A percentile compares a stretch with the other conserved stretches of the same genome.
Evolutionary conservation across 345 rosid species (phyloP).

Genomic region (Raphanus sativus): DNA sequence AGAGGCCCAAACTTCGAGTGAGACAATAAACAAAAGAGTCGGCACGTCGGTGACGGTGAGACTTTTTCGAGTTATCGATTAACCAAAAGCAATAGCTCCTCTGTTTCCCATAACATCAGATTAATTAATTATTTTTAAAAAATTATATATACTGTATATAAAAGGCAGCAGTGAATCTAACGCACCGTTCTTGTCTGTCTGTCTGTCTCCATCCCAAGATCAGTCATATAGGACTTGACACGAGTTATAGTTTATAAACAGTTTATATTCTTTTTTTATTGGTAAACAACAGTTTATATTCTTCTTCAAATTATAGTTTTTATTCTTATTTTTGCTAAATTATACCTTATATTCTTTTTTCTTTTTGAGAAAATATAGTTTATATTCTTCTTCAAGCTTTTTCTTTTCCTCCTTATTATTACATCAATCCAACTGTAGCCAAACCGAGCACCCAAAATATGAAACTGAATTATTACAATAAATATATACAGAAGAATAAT

Average conservation of each 20-base stretch:
- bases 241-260: too few relatives aligned
- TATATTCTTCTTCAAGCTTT: too few relatives aligned
- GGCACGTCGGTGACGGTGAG: constrained; percentile 38
- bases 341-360: too few relatives aligned
- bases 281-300: too few relatives aligned
- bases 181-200: not conserved
- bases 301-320: not conserved
- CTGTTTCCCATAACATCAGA: constrained; percentile 8
- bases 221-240: not conserved
- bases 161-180: not conserved
- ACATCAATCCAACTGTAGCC: not conserved
- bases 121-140: not conserved
- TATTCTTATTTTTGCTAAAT: too few relatives aligned
- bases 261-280: too few relatives aligned
- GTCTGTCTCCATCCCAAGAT: not conserved
- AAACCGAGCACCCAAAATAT: not conserved
- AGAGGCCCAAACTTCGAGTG: constrained; percentile 7
- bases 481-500: not conserved
- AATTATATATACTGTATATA: too few relatives aligned
- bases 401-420: not conserved
- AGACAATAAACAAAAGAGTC: constrained; percentile 18
- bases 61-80: constrained; percentile 17
- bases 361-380: too few relatives aligned
- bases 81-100: constrained; percentile 16
- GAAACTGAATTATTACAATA: not conserved